These are phyloP conservation scores for Vanilla planifolia DNA, from an alignment of 106 monocot genomes.

Conservation along the genomic window DNA sequence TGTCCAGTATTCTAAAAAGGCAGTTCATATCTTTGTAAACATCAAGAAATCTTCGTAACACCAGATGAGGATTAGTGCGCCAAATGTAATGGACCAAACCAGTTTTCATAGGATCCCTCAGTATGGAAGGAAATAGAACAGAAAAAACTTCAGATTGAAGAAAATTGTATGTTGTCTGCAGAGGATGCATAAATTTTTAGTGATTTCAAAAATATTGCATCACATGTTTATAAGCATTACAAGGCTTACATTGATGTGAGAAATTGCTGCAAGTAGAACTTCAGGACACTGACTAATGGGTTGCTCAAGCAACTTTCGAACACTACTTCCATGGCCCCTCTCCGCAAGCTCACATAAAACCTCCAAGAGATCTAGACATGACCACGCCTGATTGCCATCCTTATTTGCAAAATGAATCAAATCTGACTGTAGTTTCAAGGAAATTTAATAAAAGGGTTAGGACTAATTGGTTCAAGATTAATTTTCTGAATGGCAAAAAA, in stretches of 20 bases:
- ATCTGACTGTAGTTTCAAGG: slow-evolving; percentile 36
- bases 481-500: background rate
- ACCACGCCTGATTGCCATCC: slow-evolving; percentile 81
- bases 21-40: slow-evolving; percentile 30
- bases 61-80: slow-evolving; percentile 52
- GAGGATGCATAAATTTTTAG: slow-evolving; percentile 1
- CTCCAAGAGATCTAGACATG: slow-evolving; percentile 79
- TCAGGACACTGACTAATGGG: slow-evolving; percentile 74
- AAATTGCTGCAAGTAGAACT: slow-evolving; percentile 62
- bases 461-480: background rate
- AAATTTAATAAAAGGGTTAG: slow-evolving; percentile 5
- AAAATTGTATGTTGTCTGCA: slow-evolving; percentile 81
- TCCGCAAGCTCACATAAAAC: slow-evolving; percentile 84
- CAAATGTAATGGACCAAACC: slow-evolving; percentile 53
- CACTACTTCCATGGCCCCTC: slow-evolving; percentile 64
- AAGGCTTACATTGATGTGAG: slow-evolving; percentile 50
- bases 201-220: background rate
- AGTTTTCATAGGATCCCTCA: slow-evolving; percentile 48
- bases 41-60: slow-evolving; percentile 65
- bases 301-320: slow-evolving; percentile 53
- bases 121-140: slow-evolving; percentile 44
- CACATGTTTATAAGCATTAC: background rate
- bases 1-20: slow-evolving; percentile 48
- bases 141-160: slow-evolving; percentile 76
- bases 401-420: slow-evolving; percentile 24